Percentiles rank a stretch among this genome's conserved stretches.
phyloP scores from a whole-genome alignment of 495 filamentous ascomycete species.

The Annulohypoxylon nitens region DNA sequence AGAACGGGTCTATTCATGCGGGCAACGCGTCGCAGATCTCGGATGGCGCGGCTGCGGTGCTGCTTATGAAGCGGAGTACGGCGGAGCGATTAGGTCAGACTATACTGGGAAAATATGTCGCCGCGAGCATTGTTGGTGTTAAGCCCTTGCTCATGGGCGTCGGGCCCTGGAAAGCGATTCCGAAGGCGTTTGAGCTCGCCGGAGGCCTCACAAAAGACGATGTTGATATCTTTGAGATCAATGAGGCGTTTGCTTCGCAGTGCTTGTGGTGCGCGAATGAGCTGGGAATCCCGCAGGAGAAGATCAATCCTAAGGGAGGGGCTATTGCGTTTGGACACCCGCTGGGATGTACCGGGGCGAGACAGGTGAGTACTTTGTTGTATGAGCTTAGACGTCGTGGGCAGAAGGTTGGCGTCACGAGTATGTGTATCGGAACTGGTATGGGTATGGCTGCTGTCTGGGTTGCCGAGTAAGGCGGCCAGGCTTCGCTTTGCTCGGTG shows the following conservation, averaged over 20 bases:
- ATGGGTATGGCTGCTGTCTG: constrained; percentile 98
- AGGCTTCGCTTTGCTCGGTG: background rate
- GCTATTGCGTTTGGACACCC: constrained; percentile 99
- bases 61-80: constrained; percentile 94
- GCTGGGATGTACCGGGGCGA: constrained; percentile 91
- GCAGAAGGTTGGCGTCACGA: constrained; percentile 89
- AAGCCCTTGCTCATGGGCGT: constrained; percentile 95
- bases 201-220: constrained; percentile 85
- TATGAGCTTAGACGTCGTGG: constrained; percentile 86
- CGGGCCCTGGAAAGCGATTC: constrained; percentile 96
- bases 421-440: constrained; percentile 97
- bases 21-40: constrained; percentile 96
- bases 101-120: constrained; percentile 89
- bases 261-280: constrained; percentile 94
- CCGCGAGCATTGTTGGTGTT: constrained; percentile 87
- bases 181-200: constrained; percentile 87
- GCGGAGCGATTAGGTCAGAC: constrained; percentile 88
- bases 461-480: constrained; percentile 77
- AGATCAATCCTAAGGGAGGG: constrained; percentile 97
- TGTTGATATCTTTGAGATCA: constrained; percentile 98
- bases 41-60: constrained; percentile 94
- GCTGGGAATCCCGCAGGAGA: constrained; percentile 80
- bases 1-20: constrained; percentile 93
- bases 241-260: constrained; percentile 97
- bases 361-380: constrained; percentile 92